Evolutionary conservation across 2,329 filamentous ascomycete genomes (phyloP).

Genomic region (Cladosporium halotolerans): DNA sequence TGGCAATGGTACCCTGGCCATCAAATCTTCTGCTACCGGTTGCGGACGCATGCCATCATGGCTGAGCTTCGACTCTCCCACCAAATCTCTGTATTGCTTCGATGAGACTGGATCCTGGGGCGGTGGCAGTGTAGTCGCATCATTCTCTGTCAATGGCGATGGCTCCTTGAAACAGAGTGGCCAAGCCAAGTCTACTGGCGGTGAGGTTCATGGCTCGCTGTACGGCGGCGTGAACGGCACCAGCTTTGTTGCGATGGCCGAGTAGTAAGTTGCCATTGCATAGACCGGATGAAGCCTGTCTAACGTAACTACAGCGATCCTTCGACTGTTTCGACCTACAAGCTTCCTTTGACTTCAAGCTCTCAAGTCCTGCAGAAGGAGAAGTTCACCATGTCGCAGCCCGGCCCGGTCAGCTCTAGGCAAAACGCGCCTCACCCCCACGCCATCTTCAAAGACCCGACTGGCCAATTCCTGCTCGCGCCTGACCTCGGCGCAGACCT

Average conservation of each 20-base stretch:
- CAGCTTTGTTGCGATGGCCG: slow-evolving; percentile 11
- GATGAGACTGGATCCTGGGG: slow-evolving; percentile 12
- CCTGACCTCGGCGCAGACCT: slow-evolving; percentile 29
- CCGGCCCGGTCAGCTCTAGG: slow-evolving; percentile 33
- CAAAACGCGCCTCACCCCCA: slow-evolving; percentile 54
- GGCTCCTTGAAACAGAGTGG: slow-evolving; percentile 1
- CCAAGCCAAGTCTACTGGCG: slow-evolving; percentile 10
- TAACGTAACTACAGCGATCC: slow-evolving; percentile 9
- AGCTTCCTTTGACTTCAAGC: slow-evolving; percentile 27
- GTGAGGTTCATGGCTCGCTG: slow-evolving; percentile 10
- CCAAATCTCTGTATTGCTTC: slow-evolving; percentile 11
- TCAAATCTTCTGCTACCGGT: slow-evolving; percentile 4
- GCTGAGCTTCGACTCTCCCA: slow-evolving; percentile 10
- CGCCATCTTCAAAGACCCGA: slow-evolving; percentile 35
- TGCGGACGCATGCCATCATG: slow-evolving; percentile 14
- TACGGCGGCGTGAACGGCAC: slow-evolving; percentile 9
- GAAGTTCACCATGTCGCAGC: slow-evolving; percentile 18
- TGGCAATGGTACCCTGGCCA: slow-evolving; percentile 9
- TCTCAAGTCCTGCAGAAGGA: slow-evolving; percentile 24
- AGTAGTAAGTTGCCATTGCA: slow-evolving; percentile 7
- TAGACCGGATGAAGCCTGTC: neutral
- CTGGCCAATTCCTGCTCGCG: slow-evolving; percentile 24
- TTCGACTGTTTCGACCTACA: slow-evolving; percentile 31
- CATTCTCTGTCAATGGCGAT: slow-evolving; percentile 3
- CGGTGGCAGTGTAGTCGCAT: slow-evolving; percentile 8